A percentile compares a stretch with the other conserved stretches of the same genome.
phyloP scores from a whole-genome alignment of 306 rosid species.

The Coriaria nepalensis region DNA sequence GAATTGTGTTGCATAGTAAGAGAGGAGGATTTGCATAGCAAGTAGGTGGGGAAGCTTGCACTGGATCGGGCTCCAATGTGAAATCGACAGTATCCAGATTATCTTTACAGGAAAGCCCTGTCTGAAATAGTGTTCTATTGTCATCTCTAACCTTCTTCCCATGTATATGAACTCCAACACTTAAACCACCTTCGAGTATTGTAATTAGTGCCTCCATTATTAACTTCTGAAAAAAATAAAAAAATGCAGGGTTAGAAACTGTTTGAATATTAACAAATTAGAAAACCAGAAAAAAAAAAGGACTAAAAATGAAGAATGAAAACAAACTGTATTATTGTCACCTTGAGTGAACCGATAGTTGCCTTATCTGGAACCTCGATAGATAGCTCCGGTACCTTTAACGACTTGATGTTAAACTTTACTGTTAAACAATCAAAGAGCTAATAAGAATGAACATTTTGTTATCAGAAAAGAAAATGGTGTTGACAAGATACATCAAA shows the following conservation, averaged over 20 bases:
- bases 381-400: conserved; percentile 75
- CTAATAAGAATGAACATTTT: conserved; percentile 16
- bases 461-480: conserved; percentile 11
- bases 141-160: conserved; percentile 80
- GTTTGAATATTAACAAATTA: not conserved
- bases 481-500: not conserved
- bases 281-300: not conserved
- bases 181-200: conserved; percentile 55
- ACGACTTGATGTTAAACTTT: conserved; percentile 73
- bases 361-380: conserved; percentile 76
- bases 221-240: conserved; percentile 37
- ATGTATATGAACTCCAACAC: conserved; percentile 55
- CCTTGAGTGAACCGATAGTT: conserved; percentile 81
- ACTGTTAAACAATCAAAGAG: conserved; percentile 37
- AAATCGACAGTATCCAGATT: conserved; percentile 58
- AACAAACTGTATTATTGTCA: conserved; percentile 11
- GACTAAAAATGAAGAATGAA: not conserved
- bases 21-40: conserved; percentile 34
- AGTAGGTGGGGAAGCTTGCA: conserved; percentile 29
- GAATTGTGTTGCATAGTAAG: conserved; percentile 28
- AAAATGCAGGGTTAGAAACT: not conserved
- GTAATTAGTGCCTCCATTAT: conserved; percentile 75
- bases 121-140: conserved; percentile 57
- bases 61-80: conserved; percentile 52
- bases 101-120: conserved; percentile 66